Evolutionary conservation across 2,329 filamentous ascomycete genomes (phyloP).

Genomic region (Bimuria novae-zelandiae): DNA sequence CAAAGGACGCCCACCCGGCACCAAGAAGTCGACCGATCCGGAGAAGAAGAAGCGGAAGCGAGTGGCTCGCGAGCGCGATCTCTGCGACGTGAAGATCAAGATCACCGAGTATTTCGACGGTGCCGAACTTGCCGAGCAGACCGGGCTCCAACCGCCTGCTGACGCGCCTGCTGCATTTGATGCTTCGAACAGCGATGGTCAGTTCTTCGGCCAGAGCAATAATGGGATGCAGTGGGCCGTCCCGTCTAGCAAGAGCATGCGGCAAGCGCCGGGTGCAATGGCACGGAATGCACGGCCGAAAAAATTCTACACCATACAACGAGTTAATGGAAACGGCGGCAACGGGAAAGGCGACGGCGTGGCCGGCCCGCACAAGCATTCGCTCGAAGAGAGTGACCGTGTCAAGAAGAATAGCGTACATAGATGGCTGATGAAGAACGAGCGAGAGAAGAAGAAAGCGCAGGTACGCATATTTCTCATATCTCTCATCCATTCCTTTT

Average conservation of each 20-base stretch:
- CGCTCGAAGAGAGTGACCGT: constrained; percentile 72
- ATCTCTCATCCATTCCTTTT: neutral
- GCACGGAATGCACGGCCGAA: constrained; percentile 20
- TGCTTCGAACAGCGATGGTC: constrained; percentile 8
- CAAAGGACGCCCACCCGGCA: constrained; percentile 78
- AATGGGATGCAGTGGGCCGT: constrained; percentile 30
- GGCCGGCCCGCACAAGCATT: constrained; percentile 74
- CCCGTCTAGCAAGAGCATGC: constrained; percentile 22
- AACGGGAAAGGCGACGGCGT: constrained; percentile 74
- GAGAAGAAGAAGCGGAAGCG: constrained; percentile 83
- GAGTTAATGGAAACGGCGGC: constrained; percentile 75
- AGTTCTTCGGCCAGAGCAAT: constrained; percentile 30
- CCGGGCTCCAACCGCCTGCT: constrained; percentile 32
- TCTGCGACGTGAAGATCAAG: constrained; percentile 88
- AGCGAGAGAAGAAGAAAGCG: constrained; percentile 67
- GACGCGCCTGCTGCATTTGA: constrained; percentile 1
- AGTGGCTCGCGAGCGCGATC: constrained; percentile 71
- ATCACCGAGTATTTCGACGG: constrained; percentile 78
- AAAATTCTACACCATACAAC: constrained; percentile 70
- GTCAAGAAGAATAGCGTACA: constrained; percentile 82
- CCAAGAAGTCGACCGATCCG: constrained; percentile 77
- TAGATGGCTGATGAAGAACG: constrained; percentile 65
- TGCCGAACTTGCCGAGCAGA: constrained; percentile 43
- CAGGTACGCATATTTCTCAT: constrained; percentile 31
- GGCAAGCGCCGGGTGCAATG: constrained; percentile 5